Evolutionary conservation across 768 basidiomycete genomes (phyloP).

Genomic region (Rhodotorula toruloides): DNA sequence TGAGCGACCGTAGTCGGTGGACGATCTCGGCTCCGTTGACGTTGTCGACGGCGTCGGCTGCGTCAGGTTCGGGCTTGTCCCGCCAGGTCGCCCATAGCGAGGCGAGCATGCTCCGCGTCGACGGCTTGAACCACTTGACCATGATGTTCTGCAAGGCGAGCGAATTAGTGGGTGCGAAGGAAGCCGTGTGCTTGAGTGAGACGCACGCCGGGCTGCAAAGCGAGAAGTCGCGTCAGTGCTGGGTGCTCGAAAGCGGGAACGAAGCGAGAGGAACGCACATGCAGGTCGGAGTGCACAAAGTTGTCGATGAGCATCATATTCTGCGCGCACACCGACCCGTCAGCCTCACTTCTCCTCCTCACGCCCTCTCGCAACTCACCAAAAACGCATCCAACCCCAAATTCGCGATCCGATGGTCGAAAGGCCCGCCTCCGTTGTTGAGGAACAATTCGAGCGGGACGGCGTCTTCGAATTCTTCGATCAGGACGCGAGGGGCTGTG

Average conservation of each 20-base stretch:
- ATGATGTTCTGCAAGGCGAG: conserved; percentile 63
- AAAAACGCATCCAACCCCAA: conserved; percentile 91
- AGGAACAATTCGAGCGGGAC: conserved; percentile 81
- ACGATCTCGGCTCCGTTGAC: conserved; percentile 55
- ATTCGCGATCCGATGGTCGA: conserved; percentile 80
- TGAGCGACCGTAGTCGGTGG: conserved; percentile 60
- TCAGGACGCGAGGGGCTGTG: conserved; percentile 73
- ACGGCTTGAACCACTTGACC: conserved; percentile 87
- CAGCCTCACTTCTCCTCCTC: background rate
- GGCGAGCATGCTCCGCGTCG: conserved; percentile 59
- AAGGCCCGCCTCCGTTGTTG: conserved; percentile 84
- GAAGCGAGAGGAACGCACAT: conserved; percentile 40
- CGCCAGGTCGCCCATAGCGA: conserved; percentile 50
- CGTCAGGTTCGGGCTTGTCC: conserved; percentile 46
- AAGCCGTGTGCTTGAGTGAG: background rate
- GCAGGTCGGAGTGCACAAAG: conserved; percentile 69
- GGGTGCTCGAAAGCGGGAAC: background rate
- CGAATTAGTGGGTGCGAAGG: background rate
- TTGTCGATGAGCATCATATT: conserved; percentile 98
- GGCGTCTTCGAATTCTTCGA: conserved; percentile 92
- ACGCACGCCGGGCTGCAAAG: conserved; percentile 3
- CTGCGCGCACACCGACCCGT: conserved; percentile 49
- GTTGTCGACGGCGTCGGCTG: conserved; percentile 35
- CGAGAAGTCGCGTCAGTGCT: background rate
- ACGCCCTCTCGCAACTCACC: conserved; percentile 53